Base-by-base conservation (phyloP, 1,139 yeast genomes). In the Zygosaccharomyces sapae region DNA sequence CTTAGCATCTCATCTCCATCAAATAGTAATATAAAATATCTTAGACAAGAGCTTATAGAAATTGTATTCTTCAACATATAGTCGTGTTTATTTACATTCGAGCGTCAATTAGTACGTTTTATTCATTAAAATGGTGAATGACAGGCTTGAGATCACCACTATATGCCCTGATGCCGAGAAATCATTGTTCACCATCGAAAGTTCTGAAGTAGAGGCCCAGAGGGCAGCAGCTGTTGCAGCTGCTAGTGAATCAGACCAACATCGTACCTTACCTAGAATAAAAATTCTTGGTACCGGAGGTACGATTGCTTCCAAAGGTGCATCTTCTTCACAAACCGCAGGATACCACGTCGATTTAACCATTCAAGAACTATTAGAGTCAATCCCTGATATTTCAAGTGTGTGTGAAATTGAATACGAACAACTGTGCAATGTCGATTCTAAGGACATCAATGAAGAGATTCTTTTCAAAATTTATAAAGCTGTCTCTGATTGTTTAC, bases 211-310 rank as follows among this genome's bases (percentile, higher is more conserved):
- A 19, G 54, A 48, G 6, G 33, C 43, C 6, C 41, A 19, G 31
- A 35, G 48, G 10, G 38, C 52, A 16, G 47, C 40, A 5, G 45
- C 45, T 13, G 44, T 51, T 13, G 46, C 25, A 49, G 62, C 31
- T 47, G 56, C 38, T 58, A 56, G 38, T 55, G 34, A 10, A 7
- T 57, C 47, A 57, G 59, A 30, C 50, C 61, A 42, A 56, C 58
- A 43, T 38, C 57, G 43, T 50, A 56, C 50, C 37, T 49, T 69
- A 20, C 73, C 73, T 19, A 63, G 69, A 33, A 70, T 82, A 43
- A 81, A 81, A 55, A 79, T 82, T 19, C 67, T 82, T 31, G 88
- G 86, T 1, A 82, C 88, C 0, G 88, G 88, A 7, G 88, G 88
- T 10, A 82, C 88, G 2, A 82, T 82, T 55, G 87, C 87, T 0